Conservation (phyloP, 257 asterid species). For the Asclepias syriaca region DNA sequence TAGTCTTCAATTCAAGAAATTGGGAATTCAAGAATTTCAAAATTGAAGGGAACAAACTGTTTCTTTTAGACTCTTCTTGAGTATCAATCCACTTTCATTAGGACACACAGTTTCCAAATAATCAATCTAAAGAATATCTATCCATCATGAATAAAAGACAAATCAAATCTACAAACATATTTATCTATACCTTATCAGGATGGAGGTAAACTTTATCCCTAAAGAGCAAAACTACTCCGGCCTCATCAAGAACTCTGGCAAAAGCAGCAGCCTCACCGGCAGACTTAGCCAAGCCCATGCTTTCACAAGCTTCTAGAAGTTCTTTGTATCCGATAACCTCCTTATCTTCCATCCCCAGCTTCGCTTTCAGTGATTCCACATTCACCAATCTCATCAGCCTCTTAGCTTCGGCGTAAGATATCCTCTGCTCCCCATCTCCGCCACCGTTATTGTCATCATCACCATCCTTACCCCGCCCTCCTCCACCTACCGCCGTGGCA, state of each 20-base stretch:
- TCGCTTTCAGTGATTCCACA: constrained; percentile 67
- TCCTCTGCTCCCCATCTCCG: constrained; percentile 24
- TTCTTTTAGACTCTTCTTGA: neutral
- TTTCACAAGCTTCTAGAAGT: constrained; percentile 59
- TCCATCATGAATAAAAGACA: too few species aligned
- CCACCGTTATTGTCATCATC: neutral
- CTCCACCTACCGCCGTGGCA: constrained; percentile 15
- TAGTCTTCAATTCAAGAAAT: neutral
- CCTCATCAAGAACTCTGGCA: constrained; percentile 82
- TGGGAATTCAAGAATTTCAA: neutral
- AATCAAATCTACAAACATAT: neutral
- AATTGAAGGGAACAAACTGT: neutral
- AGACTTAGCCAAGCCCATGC: constrained; percentile 66
- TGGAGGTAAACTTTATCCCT: constrained; percentile 85
- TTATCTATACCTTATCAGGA: constrained; percentile 68
- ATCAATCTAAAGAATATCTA: constrained; percentile 1
- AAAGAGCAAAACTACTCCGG: constrained; percentile 82
- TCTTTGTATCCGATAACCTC: constrained; percentile 63
- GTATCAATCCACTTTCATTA: neutral
- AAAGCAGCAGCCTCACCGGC: constrained; percentile 66
- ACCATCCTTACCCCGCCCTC: neutral
- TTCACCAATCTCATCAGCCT: constrained; percentile 81
- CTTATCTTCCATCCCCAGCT: constrained; percentile 61
- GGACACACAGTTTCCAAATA: neutral
- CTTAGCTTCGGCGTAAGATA: constrained; percentile 77